Percentiles rank a stretch among this genome's conserved stretches.
These are phyloP conservation scores for Aspergillus fischeri DNA, from an alignment of 2,329 filamentous ascomycete genomes.

Conservation along the genomic window DNA sequence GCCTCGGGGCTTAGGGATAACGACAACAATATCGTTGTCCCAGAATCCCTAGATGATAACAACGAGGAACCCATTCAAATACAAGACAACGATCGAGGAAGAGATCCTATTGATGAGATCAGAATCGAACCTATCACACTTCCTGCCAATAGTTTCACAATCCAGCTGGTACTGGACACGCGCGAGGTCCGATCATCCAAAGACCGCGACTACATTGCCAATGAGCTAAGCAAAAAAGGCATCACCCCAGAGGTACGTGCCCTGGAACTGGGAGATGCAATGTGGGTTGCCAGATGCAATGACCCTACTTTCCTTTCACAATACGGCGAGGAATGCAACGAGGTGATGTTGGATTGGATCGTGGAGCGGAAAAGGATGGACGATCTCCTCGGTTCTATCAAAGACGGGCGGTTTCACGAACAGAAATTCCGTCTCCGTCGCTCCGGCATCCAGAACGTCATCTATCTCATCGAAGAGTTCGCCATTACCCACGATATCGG, in stretches of 20 bases:
- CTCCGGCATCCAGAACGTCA: slow-evolving; percentile 69
- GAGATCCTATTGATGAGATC: slow-evolving; percentile 14
- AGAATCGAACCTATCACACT: slow-evolving; percentile 58
- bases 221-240: slow-evolving; percentile 64
- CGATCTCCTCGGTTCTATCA: slow-evolving; percentile 74
- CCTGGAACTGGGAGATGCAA: slow-evolving; percentile 68
- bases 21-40: neutral
- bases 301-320: slow-evolving; percentile 54
- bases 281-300: slow-evolving; percentile 73
- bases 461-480: slow-evolving; percentile 75
- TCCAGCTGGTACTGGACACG: slow-evolving; percentile 69
- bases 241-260: slow-evolving; percentile 63
- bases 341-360: slow-evolving; percentile 75
- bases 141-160: slow-evolving; percentile 62
- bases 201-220: slow-evolving; percentile 72
- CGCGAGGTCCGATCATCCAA: slow-evolving; percentile 70
- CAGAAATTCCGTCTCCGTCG: slow-evolving; percentile 75
- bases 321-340: slow-evolving; percentile 55
- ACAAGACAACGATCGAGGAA: neutral
- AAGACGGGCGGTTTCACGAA: slow-evolving; percentile 76
- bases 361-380: slow-evolving; percentile 77
- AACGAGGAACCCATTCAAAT: slow-evolving; percentile 6
- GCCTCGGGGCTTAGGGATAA: neutral
- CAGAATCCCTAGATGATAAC: slow-evolving; percentile 5
- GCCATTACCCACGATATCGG: slow-evolving; percentile 53